Evolutionary conservation across 371 early-diverging fungal species (phyloP).

Genomic region (Circinella umbellata): DNA sequence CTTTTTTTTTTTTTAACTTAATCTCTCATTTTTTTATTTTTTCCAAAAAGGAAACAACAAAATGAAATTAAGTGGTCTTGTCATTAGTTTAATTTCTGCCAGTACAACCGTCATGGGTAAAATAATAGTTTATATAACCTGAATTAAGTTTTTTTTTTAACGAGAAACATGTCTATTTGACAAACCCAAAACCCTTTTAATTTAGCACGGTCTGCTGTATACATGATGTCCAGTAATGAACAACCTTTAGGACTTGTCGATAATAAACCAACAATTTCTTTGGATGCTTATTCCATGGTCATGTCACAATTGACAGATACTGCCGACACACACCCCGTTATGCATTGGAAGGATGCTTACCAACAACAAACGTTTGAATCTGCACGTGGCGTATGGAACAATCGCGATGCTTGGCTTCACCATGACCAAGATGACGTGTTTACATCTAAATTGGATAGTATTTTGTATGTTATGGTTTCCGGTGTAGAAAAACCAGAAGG

Average conservation of each 20-base stretch:
- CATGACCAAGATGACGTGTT: conserved; percentile 21
- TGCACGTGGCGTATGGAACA: conserved; percentile 22
- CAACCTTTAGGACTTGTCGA: neutral
- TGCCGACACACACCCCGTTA: conserved; percentile 17
- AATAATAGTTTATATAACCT: neutral
- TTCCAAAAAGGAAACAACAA: neutral
- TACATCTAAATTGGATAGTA: conserved; percentile 19
- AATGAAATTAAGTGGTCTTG: conserved; percentile 10
- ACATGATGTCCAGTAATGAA: conserved; percentile 20
- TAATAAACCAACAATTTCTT: conserved; percentile 20
- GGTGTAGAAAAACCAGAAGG: conserved; percentile 24
- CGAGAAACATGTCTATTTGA: no score
- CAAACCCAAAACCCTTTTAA: neutral
- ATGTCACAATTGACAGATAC: conserved; percentile 28
- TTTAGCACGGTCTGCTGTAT: conserved; percentile 31
- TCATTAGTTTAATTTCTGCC: conserved; percentile 14
- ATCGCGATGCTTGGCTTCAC: conserved; percentile 13
- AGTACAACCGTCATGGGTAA: conserved; percentile 24
- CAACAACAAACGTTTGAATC: conserved; percentile 19
- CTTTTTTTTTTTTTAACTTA: neutral
- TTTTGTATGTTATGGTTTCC: conserved; percentile 20
- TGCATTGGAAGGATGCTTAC: conserved; percentile 22
- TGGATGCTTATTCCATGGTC: conserved; percentile 30
- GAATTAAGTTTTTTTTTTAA: neutral
- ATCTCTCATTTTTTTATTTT: neutral